These are phyloP conservation scores for Cryptococcus depauperatus DNA, from an alignment of 1,284 basidiomycete genomes.

Conservation along the genomic window DNA sequence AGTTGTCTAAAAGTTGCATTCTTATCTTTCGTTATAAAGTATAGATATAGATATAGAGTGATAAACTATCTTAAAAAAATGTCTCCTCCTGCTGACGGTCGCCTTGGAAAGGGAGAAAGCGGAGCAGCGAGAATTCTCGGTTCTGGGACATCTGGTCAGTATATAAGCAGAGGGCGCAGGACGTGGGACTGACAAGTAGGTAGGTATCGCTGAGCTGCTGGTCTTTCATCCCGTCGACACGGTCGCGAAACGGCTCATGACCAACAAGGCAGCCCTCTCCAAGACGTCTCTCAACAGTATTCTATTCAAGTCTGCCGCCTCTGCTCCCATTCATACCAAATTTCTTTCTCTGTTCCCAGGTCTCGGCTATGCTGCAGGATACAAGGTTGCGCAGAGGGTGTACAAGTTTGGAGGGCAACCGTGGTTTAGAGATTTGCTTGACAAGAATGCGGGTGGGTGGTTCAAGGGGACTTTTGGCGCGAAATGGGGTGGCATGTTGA, in stretches of 20 bases:
- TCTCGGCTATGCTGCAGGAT: constrained; percentile 94
- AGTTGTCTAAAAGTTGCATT: not conserved
- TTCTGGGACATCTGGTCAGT: constrained; percentile 78
- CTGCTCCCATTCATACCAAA: constrained; percentile 61
- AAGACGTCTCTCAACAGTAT: constrained; percentile 58
- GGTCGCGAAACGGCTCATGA: constrained; percentile 94
- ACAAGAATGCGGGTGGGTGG: constrained; percentile 61
- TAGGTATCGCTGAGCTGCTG: constrained; percentile 87
- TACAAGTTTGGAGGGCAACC: constrained; percentile 99
- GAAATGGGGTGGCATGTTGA: constrained; percentile 89
- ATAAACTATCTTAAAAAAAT: too few relatives aligned
- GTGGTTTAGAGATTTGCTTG: constrained; percentile 89
- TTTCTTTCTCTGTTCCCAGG: constrained; percentile 92
- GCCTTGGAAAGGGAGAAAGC: constrained; percentile 56
- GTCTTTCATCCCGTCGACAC: constrained; percentile 92
- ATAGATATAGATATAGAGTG: too few relatives aligned
- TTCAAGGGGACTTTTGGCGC: constrained; percentile 89
- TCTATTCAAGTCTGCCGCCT: constrained; percentile 79
- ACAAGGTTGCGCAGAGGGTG: constrained; percentile 87
- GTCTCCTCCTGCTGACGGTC: constrained; percentile 37
- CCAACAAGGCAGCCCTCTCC: constrained; percentile 78
- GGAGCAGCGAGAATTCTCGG: constrained; percentile 84
- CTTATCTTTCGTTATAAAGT: not conserved
- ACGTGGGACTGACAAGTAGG: too few relatives aligned
- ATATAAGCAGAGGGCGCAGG: too few relatives aligned